Base-by-base conservation (phyloP, 2,329 filamentous ascomycete genomes). In the Aspergillus texensis region DNA sequence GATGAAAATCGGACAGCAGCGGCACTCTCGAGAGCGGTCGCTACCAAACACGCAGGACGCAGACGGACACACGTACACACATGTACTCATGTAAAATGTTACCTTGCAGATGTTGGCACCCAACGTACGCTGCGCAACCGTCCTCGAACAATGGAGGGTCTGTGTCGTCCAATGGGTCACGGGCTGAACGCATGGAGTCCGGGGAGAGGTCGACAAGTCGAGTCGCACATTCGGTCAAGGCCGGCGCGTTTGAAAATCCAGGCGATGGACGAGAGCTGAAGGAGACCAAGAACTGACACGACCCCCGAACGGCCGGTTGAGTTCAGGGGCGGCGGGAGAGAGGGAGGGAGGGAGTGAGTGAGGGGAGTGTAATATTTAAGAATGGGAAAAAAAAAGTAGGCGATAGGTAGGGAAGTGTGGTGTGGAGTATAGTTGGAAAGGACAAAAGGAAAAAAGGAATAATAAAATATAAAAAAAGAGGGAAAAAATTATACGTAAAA, bases 141-240 rank as follows among this genome's bases (percentile, higher is more conserved):
- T 72, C 69, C 70, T 74, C 72, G 66, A 72, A 69, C 61, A 73
- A 74, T 76, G 74, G 73, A 67, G 65, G 65, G 70, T 71, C 68
- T 71, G 68, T 72, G 68, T 74, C 67, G 69, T 72, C 70, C 71
- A 73, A 66, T 68, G 67, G 65, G 62, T 68, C 68, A 71, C 71
- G 76, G 76, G 70, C 66, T 71, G 74, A 73, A 76, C 74, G 74
- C 77, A 78, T 78, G 76, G 77, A 76, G 76, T 75, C 69, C 69
- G 70, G 64, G 65, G 56, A 67, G 67, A 70, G 67, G 69, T 65
- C 69, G 59, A 62, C 67, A 61, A 59, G 61, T 72, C 67, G 60
- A 70, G 70, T 76, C 68, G 72, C 73, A 77, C 76, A 78, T 78
- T 76, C 73, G 72, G 71, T 76, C 72, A 69, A 74, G 65, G 61